Conservation (phyloP, 1,139 yeast species). For the Kodamaea fungicola region DNA sequence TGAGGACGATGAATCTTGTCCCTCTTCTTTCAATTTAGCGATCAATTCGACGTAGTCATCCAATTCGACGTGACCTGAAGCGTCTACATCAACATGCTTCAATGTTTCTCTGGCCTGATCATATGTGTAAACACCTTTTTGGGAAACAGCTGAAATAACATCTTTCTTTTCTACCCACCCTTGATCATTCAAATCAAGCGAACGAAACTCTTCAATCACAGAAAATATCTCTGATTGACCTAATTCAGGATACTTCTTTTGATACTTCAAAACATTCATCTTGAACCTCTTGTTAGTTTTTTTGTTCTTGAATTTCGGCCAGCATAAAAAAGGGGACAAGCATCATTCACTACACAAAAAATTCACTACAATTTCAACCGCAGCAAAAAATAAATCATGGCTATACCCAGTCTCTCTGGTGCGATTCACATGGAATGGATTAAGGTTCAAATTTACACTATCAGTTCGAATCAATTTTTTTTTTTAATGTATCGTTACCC, state of each 20-base stretch:
- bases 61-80: slow-evolving; percentile 93
- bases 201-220: slow-evolving; percentile 73
- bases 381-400: no score
- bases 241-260: slow-evolving; percentile 82
- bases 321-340: no score
- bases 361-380: no score
- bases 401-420: no score
- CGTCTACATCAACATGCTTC: slow-evolving; percentile 88
- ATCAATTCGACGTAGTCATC: slow-evolving; percentile 92
- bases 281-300: no score
- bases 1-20: slow-evolving; percentile 24
- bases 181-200: slow-evolving; percentile 82
- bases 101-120: slow-evolving; percentile 93
- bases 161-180: slow-evolving; percentile 96
- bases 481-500: no score
- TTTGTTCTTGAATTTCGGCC: no score
- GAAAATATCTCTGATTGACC: slow-evolving; percentile 83
- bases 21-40: slow-evolving; percentile 59
- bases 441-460: no score
- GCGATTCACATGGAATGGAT: no score
- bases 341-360: no score
- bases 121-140: slow-evolving; percentile 75
- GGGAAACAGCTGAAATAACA: slow-evolving; percentile 79
- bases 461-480: no score
- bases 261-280: slow-evolving; percentile 51